Base-by-base conservation (phyloP, 2,329 filamentous ascomycete species). In the Hypoxylon sp. region DNA sequence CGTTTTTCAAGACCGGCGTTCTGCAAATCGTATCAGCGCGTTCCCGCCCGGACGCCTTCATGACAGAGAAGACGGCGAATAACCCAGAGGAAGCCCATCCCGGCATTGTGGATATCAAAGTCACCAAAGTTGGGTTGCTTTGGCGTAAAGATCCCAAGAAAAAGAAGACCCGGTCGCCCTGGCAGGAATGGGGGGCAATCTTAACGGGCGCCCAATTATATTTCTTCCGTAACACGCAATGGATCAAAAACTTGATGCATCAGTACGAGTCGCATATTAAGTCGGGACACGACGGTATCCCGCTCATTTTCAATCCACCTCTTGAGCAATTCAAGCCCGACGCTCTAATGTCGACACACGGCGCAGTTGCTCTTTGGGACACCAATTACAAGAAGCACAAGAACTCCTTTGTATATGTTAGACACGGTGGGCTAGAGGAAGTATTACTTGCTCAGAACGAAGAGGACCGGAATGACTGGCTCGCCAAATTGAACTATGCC, bases 141-240 rank as follows among this genome's bases (percentile, higher is more conserved):
- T 99, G 96, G 96, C 89, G 96, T 46, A 99, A 99, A 77, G 94
- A 97, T 69, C 82, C 86, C 1, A 97, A 97, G 81, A 97, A 95
- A 80, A 95, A 96, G 81, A 97, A 96, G 79, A 91, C 94, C 0
- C 88, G 95, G 45, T 97, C 95, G 9, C 95, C 96, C 1, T 99
- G 96, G 96, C 95, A 97, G 76, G 96, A 99, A 84, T 99, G 96
- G 96, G 96, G 96, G 55, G 96, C 94, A 23, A 91, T 99, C 63
- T 85, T 99, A 29, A 99, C 96, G 0, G 93, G 95, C n/a, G 96
- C 96, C 5, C 95, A 97, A 75, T 86, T 99, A 6, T 99, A 97
- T 78, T 93, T 99, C 78, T 99, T 98, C 82, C 90, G 93, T 62
- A 97, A 98, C 76, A 91, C 93, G 4, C 85, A 89, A 19, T 99